Percentiles rank a stretch among this genome's conserved stretches.
Conservation (phyloP, 805 yeast species). For the Lachancea sp. region DNA sequence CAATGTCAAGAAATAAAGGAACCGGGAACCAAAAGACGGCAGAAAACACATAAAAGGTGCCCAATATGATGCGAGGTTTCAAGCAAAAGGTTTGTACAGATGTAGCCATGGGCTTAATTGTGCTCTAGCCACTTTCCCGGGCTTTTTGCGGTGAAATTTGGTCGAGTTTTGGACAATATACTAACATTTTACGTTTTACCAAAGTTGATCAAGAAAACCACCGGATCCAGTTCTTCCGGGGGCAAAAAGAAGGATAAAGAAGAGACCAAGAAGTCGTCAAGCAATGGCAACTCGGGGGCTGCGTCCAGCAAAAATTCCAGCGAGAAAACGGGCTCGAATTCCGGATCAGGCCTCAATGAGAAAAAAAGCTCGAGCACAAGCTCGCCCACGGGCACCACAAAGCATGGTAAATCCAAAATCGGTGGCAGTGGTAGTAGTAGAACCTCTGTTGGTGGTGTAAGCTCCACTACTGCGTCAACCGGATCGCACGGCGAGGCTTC, state of each 20-base stretch:
- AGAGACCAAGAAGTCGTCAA: slow-evolving; percentile 21
- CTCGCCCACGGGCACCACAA: not conserved
- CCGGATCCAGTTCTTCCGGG: slow-evolving; percentile 32
- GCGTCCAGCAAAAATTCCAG: not conserved
- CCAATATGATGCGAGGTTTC: slow-evolving; percentile 67
- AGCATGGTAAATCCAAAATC: not conserved
- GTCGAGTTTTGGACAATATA: not conserved
- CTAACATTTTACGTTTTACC: slow-evolving; percentile 10
- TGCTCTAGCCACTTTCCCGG: not conserved
- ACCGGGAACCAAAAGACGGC: not conserved
- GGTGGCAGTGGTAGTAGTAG: not conserved
- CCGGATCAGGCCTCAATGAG: not conserved
- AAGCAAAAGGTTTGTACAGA: slow-evolving; percentile 47
- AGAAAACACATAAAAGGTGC: slow-evolving; percentile 8
- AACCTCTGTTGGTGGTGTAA: slow-evolving; percentile 3
- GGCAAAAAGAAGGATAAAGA: slow-evolving; percentile 39
- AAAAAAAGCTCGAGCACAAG: slow-evolving; percentile 4
- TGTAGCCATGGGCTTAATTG: not conserved
- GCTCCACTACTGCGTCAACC: slow-evolving; percentile 5
- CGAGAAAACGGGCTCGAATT: slow-evolving; percentile 15
- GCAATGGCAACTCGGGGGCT: slow-evolving; percentile 5
- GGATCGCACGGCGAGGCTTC: not conserved
- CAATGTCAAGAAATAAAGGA: not conserved
- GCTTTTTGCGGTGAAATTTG: not conserved
- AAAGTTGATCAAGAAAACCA: slow-evolving; percentile 31